Conservation (phyloP, 108 stramenopile species). For the Cyclotella distinguenda region DNA sequence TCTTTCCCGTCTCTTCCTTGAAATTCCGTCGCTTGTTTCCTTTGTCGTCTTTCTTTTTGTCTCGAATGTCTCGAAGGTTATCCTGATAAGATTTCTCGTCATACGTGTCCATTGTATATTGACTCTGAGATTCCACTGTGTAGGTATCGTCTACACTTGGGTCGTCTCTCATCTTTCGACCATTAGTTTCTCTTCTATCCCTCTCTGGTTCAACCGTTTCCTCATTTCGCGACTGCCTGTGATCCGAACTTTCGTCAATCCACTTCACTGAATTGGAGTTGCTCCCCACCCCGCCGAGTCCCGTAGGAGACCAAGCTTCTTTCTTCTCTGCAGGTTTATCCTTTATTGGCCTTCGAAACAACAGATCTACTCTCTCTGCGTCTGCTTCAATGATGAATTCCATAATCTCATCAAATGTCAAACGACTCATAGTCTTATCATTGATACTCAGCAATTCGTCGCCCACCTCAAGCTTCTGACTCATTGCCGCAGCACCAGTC, state of each 20-base stretch:
- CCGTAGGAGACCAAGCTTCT: slow-evolving; percentile 8
- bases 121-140: slow-evolving; percentile 56
- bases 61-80: background rate
- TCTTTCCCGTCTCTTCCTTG: slow-evolving; percentile 21
- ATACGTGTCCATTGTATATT: slow-evolving; percentile 54
- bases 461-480: slow-evolving; percentile 74
- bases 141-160: slow-evolving; percentile 41
- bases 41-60: slow-evolving; percentile 7
- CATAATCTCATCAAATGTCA: slow-evolving; percentile 90
- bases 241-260: slow-evolving; percentile 51
- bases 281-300: slow-evolving; percentile 8
- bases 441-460: slow-evolving; percentile 85
- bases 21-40: slow-evolving; percentile 12
- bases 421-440: slow-evolving; percentile 80
- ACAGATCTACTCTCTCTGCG: slow-evolving; percentile 74
- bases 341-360: slow-evolving; percentile 79
- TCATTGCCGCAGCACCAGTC: slow-evolving; percentile 81
- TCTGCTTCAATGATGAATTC: slow-evolving; percentile 90
- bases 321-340: slow-evolving; percentile 28
- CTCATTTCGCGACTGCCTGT: background rate
- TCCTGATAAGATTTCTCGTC: slow-evolving; percentile 29
- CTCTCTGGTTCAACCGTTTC: slow-evolving; percentile 11
- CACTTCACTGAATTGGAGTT: slow-evolving; percentile 65
- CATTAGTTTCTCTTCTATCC: slow-evolving; percentile 7
- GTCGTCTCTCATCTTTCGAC: slow-evolving; percentile 22